Percentiles rank a stretch among this genome's conserved stretches.
These are phyloP conservation scores for Clarireedia paspali DNA, from an alignment of 2,329 filamentous ascomycete genomes.

Conservation along the genomic window DNA sequence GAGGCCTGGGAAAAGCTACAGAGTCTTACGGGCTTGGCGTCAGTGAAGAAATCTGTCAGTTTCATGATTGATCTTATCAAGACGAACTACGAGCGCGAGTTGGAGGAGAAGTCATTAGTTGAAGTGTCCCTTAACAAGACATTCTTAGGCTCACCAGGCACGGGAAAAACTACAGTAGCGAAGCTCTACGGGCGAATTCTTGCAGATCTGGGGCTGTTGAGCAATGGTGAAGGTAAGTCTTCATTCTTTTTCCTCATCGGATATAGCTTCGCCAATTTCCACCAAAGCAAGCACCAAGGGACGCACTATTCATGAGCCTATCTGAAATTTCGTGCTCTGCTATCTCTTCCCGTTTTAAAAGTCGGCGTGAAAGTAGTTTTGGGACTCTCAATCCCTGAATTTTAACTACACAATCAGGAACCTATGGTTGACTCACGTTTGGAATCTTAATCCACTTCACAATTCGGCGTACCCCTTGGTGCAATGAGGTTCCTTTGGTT, in stretches of 20 bases:
- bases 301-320: no score
- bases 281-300: no score
- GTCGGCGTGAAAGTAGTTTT: no score
- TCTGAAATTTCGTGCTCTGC: no score
- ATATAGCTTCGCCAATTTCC: no score
- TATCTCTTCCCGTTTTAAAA: no score
- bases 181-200: constrained; percentile 65
- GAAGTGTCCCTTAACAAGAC: constrained; percentile 59
- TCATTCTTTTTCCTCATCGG: not conserved
- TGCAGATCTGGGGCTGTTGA: constrained; percentile 58
- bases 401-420: no score
- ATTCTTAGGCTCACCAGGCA: constrained; percentile 66
- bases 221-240: constrained; percentile 54
- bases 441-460: no score
- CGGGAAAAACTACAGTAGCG: constrained; percentile 69
- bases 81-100: constrained; percentile 58
- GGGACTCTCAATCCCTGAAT: no score
- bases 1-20: constrained; percentile 51
- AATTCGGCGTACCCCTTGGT: no score
- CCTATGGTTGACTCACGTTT: no score
- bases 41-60: constrained; percentile 55
- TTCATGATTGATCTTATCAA: constrained; percentile 53
- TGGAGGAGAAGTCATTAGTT: constrained; percentile 51
- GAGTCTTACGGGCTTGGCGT: constrained; percentile 47
- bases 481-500: no score